Base-by-base conservation (phyloP, 352 stramenopile species). In the Pythium phragmitis region DNA sequence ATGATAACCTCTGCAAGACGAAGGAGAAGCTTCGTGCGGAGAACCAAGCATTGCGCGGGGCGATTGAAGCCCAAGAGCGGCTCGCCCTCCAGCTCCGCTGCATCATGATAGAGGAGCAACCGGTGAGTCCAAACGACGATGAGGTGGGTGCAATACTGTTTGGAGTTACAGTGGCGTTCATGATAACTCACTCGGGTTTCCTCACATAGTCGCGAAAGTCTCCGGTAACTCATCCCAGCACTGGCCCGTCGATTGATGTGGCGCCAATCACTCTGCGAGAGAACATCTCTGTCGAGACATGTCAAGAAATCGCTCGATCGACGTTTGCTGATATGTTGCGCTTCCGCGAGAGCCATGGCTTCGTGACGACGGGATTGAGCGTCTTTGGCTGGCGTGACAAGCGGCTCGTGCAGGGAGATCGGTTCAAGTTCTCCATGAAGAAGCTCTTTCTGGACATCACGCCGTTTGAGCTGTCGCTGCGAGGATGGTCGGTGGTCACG, bases 351-450 rank as follows among this genome's bases (percentile, higher is more conserved):
- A 70, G 57, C 19, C 36, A 43, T 28, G 23, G 43, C 8, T 67
- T 68, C 21, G 11, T 69, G 7, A 55, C 68, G 33, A 76, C 65
- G 1, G 72, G 72, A 11, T 55, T 54, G 30, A 66, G 46, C 2
- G 62, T 67, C 14, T 79, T 79, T 41, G 72, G 69, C 36, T 79
- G 72, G 72, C 65, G 66, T 23, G 72, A 79, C 46, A 60, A 62
- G 3, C 65, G 72, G 1, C 42, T 57, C 2, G 11, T 57, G 13
- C 43, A 67, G 7, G 39, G 55, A 37, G 63, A 76, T 17, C 62
- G 54, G 0, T 56, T 79, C 36, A 55, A 72, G 51, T 79, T 72
- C 46, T 68, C 62, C 17, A 58, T 79, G 33, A 58, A 60, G 9
- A 79, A 79, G 53, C 14, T 41, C 12, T 76, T 78, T 43, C 19